Percentiles rank a stretch among this genome's conserved stretches.
Conservation (phyloP, 441 rosid species). For the Heliophila coronopifolia region DNA sequence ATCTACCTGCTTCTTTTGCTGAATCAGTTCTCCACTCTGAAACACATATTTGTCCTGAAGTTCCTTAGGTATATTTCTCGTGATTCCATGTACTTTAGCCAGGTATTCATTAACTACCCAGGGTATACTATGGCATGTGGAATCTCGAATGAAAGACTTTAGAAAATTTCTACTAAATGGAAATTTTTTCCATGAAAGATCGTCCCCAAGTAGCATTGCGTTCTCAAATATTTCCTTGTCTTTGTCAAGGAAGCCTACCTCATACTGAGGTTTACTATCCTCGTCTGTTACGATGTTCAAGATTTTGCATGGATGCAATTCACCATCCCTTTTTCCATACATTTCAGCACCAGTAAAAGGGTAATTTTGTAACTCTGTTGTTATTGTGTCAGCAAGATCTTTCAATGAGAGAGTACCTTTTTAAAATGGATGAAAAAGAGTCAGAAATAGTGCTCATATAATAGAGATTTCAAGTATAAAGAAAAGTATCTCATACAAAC, state of each 20-base stretch:
- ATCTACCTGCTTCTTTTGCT: conserved; percentile 40
- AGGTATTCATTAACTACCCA: conserved; percentile 78
- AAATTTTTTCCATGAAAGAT: conserved; percentile 62
- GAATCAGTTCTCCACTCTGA: conserved; percentile 60
- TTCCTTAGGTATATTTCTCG: conserved; percentile 59
- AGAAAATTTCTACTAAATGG: conserved; percentile 73
- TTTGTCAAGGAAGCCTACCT: conserved; percentile 69
- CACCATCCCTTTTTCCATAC: conserved; percentile 53
- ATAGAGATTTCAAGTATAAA: conserved; percentile 1
- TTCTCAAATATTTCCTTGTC: conserved; percentile 45
- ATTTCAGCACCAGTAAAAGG: conserved; percentile 60
- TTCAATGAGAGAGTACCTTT: conserved; percentile 76
- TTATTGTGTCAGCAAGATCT: conserved; percentile 68
- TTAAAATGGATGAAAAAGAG: conserved; percentile 18
- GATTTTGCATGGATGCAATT: conserved; percentile 58
- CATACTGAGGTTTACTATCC: conserved; percentile 40
- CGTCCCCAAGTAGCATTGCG: conserved; percentile 45
- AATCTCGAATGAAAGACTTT: conserved; percentile 87
- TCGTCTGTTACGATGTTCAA: conserved; percentile 40
- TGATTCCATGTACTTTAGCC: conserved; percentile 60
- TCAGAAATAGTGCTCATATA: not conserved
- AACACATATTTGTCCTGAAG: conserved; percentile 45
- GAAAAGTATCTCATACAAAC: not conserved
- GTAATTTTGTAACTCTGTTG: conserved; percentile 49
- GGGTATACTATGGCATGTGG: conserved; percentile 76